Percentiles rank a stretch among this genome's conserved stretches.
These are phyloP conservation scores for Stagonosporopsis vannaccii DNA, from an alignment of 2,329 filamentous ascomycete genomes.

Conservation along the genomic window DNA sequence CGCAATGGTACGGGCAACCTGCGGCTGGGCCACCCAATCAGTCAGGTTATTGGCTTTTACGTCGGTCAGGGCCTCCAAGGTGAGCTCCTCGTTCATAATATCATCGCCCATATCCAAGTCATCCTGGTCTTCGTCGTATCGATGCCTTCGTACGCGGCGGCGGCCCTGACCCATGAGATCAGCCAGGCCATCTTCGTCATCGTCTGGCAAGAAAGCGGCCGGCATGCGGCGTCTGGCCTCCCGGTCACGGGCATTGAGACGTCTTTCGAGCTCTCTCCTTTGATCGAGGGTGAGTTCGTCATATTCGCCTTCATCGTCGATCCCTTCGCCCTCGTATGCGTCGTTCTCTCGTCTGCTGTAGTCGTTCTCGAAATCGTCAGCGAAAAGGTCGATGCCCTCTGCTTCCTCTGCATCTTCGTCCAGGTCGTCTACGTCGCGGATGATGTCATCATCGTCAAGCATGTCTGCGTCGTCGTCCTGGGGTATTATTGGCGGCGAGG, in stretches of 20 bases:
- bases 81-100: conserved; percentile 94
- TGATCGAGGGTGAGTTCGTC: conserved; percentile 71
- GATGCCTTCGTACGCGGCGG: conserved; percentile 82
- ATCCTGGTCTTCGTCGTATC: conserved; percentile 93
- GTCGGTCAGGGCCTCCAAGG: conserved; percentile 87
- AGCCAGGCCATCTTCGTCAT: conserved; percentile 83
- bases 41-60: conserved; percentile 92
- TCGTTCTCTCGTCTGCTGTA: conserved; percentile 63
- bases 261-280: conserved; percentile 74
- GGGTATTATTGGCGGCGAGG: conserved; percentile 70
- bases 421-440: conserved; percentile 70
- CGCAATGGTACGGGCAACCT: conserved; percentile 91
- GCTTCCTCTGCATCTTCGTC: conserved; percentile 75
- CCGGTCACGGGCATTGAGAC: conserved; percentile 75
- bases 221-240: conserved; percentile 73
- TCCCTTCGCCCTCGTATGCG: conserved; percentile 71
- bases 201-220: conserved; percentile 76
- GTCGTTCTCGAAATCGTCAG: conserved; percentile 70
- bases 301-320: conserved; percentile 85
- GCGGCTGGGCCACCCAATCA: conserved; percentile 91
- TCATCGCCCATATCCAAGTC: conserved; percentile 88
- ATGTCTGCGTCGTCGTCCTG: conserved; percentile 75
- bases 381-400: conserved; percentile 75
- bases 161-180: conserved; percentile 77
- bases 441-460: conserved; percentile 71